A percentile compares a stretch with the other conserved stretches of the same genome.
These are phyloP conservation scores for Neophaeococcomyces aloes DNA, from an alignment of 2,329 filamentous ascomycete species.

Conservation along the genomic window DNA sequence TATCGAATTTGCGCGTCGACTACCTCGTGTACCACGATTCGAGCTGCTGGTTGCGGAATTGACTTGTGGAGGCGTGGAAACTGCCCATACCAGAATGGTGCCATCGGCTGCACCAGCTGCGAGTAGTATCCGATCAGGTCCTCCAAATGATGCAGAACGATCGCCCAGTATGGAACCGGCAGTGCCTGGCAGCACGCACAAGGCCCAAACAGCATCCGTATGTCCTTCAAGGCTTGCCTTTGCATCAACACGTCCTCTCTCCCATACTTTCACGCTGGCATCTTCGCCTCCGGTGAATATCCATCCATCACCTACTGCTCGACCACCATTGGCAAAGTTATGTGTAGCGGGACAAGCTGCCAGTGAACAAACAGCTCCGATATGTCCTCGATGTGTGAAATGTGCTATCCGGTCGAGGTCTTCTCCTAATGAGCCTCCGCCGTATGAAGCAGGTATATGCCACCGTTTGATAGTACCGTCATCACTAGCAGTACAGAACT, in stretches of 20 bases:
- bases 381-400: slow-evolving; percentile 89
- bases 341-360: slow-evolving; percentile 79
- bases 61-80: slow-evolving; percentile 78
- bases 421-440: slow-evolving; percentile 47
- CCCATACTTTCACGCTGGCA: slow-evolving; percentile 87
- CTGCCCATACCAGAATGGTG: slow-evolving; percentile 84
- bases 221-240: slow-evolving; percentile 92
- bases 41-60: slow-evolving; percentile 67
- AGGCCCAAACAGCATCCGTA: slow-evolving; percentile 89
- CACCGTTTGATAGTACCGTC: slow-evolving; percentile 95
- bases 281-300: slow-evolving; percentile 97
- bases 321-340: slow-evolving; percentile 79
- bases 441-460: slow-evolving; percentile 71
- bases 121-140: slow-evolving; percentile 75
- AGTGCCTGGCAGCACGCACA: slow-evolving; percentile 82
- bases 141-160: slow-evolving; percentile 61
- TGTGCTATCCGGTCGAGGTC: slow-evolving; percentile 88
- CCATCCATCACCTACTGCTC: slow-evolving; percentile 88
- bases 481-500: slow-evolving; percentile 92
- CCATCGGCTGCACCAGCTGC: slow-evolving; percentile 87
- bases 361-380: slow-evolving; percentile 77
- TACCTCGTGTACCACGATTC: slow-evolving; percentile 59
- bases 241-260: slow-evolving; percentile 83
- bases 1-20: slow-evolving; percentile 81
- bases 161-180: slow-evolving; percentile 68